Conservation (phyloP, 305 asterid genomes). For the Plantago coronopus region DNA sequence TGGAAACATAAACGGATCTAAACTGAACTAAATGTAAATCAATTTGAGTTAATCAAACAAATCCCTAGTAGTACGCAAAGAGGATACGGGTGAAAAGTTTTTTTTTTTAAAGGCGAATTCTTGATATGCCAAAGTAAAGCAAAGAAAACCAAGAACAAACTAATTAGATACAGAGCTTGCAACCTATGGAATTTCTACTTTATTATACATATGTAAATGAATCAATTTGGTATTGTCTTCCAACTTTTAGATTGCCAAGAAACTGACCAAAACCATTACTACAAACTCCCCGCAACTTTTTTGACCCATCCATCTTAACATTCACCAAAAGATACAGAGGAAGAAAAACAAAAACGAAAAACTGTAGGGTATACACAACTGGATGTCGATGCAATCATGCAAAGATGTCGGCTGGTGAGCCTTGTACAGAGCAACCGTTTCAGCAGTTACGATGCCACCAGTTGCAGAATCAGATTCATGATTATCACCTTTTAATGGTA, state of each 20-base stretch:
- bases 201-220: constrained; percentile 22
- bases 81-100: too few relatives aligned
- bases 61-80: too few relatives aligned
- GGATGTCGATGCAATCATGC: neutral
- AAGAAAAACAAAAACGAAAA: neutral
- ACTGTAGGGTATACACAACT: constrained; percentile 10
- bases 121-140: too few relatives aligned
- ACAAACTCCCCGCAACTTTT: neutral
- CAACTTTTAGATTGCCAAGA: constrained; percentile 15
- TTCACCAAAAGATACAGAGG: neutral
- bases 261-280: constrained; percentile 12
- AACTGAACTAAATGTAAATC: too few relatives aligned
- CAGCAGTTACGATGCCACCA: neutral
- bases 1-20: too few relatives aligned
- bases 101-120: too few relatives aligned
- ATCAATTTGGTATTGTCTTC: constrained; percentile 17
- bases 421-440: neutral
- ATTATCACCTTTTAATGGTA: constrained; percentile 5
- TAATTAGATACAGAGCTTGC: neutral
- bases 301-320: constrained; percentile 13
- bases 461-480: neutral
- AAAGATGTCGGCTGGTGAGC: constrained; percentile 5
- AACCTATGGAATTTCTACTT: neutral
- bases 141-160: neutral
- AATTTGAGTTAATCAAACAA: too few relatives aligned